A percentile compares a stretch with the other conserved stretches of the same genome.
These are phyloP conservation scores for Cyclotella distinguenda DNA, from an alignment of 108 stramenopile genomes.

Conservation along the genomic window DNA sequence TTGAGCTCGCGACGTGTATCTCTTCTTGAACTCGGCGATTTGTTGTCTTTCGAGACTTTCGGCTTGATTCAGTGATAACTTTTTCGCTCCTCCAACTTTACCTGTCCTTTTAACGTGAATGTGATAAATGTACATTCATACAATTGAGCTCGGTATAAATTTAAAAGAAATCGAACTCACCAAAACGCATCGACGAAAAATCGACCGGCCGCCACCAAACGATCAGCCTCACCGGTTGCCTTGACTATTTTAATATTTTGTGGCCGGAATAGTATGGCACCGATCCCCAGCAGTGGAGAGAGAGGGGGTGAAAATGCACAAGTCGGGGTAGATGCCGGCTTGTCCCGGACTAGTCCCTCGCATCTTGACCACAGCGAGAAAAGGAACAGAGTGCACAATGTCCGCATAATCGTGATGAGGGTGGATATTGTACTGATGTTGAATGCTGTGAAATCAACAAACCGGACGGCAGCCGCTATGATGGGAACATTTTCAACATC, in stretches of 20 bases:
- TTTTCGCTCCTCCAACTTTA: constrained; percentile 67
- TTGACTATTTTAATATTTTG: constrained; percentile 31
- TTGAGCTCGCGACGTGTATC: constrained; percentile 46
- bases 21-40: constrained; percentile 67
- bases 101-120: constrained; percentile 28
- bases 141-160: background rate
- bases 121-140: background rate
- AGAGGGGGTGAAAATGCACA: too few species aligned
- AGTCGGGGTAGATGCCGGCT: too few species aligned
- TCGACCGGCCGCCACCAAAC: constrained; percentile 52
- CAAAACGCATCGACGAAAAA: constrained; percentile 86
- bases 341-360: too few species aligned
- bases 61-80: constrained; percentile 51
- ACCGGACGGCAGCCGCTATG: too few species aligned
- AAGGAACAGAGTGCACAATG: too few species aligned
- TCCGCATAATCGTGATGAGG: too few species aligned
- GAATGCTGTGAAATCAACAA: too few species aligned
- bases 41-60: constrained; percentile 51
- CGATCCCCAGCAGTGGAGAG: constrained; percentile 28
- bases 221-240: constrained; percentile 32
- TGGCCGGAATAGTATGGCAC: constrained; percentile 31
- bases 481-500: too few species aligned
- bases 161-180: constrained; percentile 5
- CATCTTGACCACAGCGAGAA: too few species aligned
- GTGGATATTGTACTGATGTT: too few species aligned